Base-by-base conservation (phyloP, 306 rosid species). In the Quercus robur region DNA sequence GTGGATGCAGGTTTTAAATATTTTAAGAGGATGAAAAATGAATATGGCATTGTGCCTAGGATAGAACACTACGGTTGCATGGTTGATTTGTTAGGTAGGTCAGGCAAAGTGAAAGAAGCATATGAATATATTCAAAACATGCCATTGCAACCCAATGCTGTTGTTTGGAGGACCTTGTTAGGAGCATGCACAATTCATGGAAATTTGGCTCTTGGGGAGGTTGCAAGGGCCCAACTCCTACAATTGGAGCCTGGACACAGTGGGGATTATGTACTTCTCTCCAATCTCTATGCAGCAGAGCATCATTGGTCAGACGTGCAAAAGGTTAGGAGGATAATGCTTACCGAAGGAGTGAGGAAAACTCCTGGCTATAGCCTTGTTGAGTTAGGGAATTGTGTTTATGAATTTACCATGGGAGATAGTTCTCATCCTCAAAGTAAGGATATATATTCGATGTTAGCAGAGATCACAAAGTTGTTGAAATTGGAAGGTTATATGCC, bases 21-120 rank as follows among this genome's bases (percentile, higher is more conserved):
- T 81, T 86, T 88, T 55, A 66, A 86, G 76, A 84, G 84, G 77
- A 86, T 88, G 91, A 68, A 84, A 25, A 84, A 81, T 56, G 89
- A 88, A 23, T 84, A 80, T 55, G 86, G 84, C 25, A 81, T 88
- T 49, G 52, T 57, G 80, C 91, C 91, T 0, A 84, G 78, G 86
- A 81, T 88, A 77, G 91, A 88, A 71, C 91, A 88, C 69, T 82
- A 86, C 54, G 91, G 91, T 73, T 88, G 91, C 81, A 86, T 88
- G 88, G 88, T 88, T 52, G 91, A 86, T 81, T 64, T 88, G n/a
- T 77, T 88, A 82, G 78, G 88, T 76, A 88, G 91, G 75, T 83
- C 89, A 8, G 91, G 91, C 73, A 81, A 81, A 77, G 91, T 88
- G 74, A 80, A 88, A 81, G 80, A 49, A 72, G 91, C 89, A 46